Percentiles rank a stretch among this genome's conserved stretches.
These are phyloP conservation scores for Epichloe glyceriae DNA, from an alignment of 2,329 filamentous ascomycete genomes.

Conservation along the genomic window DNA sequence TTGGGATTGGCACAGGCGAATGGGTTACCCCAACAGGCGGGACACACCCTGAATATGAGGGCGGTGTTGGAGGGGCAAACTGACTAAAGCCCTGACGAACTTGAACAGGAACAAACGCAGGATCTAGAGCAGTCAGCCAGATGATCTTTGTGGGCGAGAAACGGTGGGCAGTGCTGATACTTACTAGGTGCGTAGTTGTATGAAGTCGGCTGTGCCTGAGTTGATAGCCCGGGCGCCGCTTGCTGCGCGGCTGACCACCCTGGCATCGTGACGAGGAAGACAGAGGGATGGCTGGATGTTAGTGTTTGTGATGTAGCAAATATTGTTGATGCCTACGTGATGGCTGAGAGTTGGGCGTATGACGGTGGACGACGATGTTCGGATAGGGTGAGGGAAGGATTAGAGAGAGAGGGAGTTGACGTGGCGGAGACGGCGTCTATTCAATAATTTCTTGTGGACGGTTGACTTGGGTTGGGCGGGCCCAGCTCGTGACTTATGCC, in stretches of 20 bases:
- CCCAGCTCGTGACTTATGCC: not conserved
- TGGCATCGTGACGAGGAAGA: conserved; percentile 20
- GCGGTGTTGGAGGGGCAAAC: conserved; percentile 24
- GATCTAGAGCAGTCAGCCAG: conserved; percentile 24
- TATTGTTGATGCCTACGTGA: not conserved
- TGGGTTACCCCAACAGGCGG: conserved; percentile 15
- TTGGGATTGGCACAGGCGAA: conserved; percentile 17
- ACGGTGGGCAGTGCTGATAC: conserved; percentile 10
- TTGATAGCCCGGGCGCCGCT: conserved; percentile 28
- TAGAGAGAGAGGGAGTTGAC: not conserved
- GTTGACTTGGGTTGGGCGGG: not conserved
- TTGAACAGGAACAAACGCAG: conserved; percentile 48
- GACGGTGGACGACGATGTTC: not conserved
- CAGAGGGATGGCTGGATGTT: conserved; percentile 4
- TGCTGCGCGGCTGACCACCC: conserved; percentile 24
- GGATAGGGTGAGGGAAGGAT: not conserved
- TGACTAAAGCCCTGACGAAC: conserved; percentile 47
- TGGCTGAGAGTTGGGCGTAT: not conserved
- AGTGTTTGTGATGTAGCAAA: conserved; percentile 2
- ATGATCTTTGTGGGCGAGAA: not conserved
- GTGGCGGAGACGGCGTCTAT: not conserved
- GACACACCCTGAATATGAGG: conserved; percentile 19
- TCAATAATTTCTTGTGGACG: not conserved
- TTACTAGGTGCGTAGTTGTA: conserved; percentile 28
- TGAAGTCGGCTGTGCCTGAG: conserved; percentile 20